Percentiles rank a stretch among this genome's conserved stretches.
phyloP scores from a whole-genome alignment of 176 grass and related monocot species.

The Triticum timopheevii region DNA sequence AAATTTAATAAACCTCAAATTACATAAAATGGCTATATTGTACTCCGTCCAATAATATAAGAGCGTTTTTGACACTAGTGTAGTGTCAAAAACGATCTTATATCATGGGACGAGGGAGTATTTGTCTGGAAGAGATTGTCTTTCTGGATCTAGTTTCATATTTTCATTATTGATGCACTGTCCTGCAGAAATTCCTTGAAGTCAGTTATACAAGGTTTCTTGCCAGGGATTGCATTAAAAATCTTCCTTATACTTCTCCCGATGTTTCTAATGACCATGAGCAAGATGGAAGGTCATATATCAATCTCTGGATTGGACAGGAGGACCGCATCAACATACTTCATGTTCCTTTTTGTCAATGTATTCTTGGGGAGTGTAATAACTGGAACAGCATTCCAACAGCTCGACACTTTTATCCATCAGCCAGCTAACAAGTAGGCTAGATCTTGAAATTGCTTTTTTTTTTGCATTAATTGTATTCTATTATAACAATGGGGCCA shows the following conservation, averaged over 20 bases:
- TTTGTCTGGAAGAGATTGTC: slow-evolving; percentile 7
- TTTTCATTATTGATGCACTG: slow-evolving; percentile 26
- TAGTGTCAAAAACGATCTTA: no score
- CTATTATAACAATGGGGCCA: background rate
- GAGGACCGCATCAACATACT: slow-evolving; percentile 79
- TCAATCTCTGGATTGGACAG: slow-evolving; percentile 81
- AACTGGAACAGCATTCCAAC: slow-evolving; percentile 93
- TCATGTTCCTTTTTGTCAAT: slow-evolving; percentile 87
- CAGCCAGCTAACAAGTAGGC: slow-evolving; percentile 75
- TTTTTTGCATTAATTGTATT: slow-evolving; percentile 30
- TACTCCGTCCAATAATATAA: no score
- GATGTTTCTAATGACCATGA: slow-evolving; percentile 89
- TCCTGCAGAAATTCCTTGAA: slow-evolving; percentile 72
- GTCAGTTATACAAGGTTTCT: slow-evolving; percentile 89
- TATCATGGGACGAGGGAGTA: background rate
- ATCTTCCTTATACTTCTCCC: slow-evolving; percentile 88
- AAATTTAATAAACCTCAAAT: background rate
- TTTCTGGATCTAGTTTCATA: slow-evolving; percentile 3
- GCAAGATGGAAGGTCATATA: slow-evolving; percentile 83
- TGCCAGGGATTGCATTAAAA: slow-evolving; percentile 87
- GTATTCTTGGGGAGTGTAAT: slow-evolving; percentile 93
- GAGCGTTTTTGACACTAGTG: no score
- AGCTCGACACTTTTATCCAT: slow-evolving; percentile 84
- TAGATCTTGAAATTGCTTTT: background rate
- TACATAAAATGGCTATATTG: background rate